These are phyloP conservation scores for Annulohypoxylon maeteangense DNA, from an alignment of 495 filamentous ascomycete species.

Conservation along the genomic window DNA sequence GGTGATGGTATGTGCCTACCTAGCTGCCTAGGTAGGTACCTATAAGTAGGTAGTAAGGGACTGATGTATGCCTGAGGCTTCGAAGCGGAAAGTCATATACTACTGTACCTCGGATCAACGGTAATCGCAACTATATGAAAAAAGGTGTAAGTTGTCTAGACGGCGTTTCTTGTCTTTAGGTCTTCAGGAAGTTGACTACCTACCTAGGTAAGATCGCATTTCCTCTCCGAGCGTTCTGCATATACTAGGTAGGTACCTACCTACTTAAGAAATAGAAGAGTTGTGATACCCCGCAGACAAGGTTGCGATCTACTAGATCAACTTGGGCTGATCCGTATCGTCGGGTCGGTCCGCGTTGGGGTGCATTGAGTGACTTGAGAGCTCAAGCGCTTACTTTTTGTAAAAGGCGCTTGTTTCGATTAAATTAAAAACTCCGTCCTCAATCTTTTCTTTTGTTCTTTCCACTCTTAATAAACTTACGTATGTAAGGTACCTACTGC, in stretches of 20 bases:
- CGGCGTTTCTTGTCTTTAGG: neutral
- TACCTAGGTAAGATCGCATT: neutral
- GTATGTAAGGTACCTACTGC: too few species aligned
- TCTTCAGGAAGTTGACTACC: too few species aligned
- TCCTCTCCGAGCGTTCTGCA: conserved; percentile 18
- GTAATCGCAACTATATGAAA: too few species aligned
- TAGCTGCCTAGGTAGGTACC: neutral
- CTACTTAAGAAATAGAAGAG: conserved; percentile 10
- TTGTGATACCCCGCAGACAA: conserved; percentile 2
- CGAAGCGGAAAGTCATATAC: neutral
- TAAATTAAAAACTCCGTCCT: neutral
- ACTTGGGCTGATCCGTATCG: conserved; percentile 18
- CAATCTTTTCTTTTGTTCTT: neutral
- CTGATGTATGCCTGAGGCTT: neutral
- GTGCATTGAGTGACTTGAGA: neutral
- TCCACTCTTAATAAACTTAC: too few species aligned
- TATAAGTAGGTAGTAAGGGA: too few species aligned
- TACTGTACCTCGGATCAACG: neutral
- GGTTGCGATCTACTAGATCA: conserved; percentile 19
- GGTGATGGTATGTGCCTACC: neutral
- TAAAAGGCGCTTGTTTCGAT: conserved; percentile 17
- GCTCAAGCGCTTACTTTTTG: conserved; percentile 5
- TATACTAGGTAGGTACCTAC: neutral
- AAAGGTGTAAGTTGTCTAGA: too few species aligned
- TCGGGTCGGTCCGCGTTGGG: conserved; percentile 34